phyloP scores from a whole-genome alignment of 2,329 filamentous ascomycete species.

The Monilinia polystroma region DNA sequence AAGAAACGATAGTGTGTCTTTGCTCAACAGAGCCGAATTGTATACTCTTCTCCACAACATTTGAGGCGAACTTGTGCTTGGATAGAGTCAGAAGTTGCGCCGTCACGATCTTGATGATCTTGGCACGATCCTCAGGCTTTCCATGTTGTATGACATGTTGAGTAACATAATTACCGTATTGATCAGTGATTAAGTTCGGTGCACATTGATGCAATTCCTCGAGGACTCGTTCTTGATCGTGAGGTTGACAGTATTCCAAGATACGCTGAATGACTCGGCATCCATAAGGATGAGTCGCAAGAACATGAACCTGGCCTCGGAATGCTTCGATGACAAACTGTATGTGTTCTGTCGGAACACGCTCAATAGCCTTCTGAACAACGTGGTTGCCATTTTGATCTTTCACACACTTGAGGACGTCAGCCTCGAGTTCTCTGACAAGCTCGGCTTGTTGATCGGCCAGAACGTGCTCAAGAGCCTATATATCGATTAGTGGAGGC shows the following conservation, averaged over 20 bases:
- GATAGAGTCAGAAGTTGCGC: slow-evolving; percentile 71
- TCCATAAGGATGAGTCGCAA: slow-evolving; percentile 79
- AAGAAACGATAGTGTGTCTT: slow-evolving; percentile 64
- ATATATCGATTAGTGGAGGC: slow-evolving; percentile 28
- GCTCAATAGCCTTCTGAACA: slow-evolving; percentile 87
- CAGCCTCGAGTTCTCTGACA: slow-evolving; percentile 75
- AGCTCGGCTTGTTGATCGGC: slow-evolving; percentile 87
- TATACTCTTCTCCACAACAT: slow-evolving; percentile 94
- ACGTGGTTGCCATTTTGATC: slow-evolving; percentile 96
- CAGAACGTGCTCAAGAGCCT: slow-evolving; percentile 86
- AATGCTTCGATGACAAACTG: slow-evolving; percentile 83
- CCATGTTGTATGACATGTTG: slow-evolving; percentile 88
- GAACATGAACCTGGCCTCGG: slow-evolving; percentile 67
- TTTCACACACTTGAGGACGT: slow-evolving; percentile 75
- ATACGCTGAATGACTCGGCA: slow-evolving; percentile 93
- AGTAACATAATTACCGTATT: slow-evolving; percentile 94
- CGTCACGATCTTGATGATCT: slow-evolving; percentile 72
- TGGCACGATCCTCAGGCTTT: slow-evolving; percentile 66
- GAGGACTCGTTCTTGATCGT: slow-evolving; percentile 70
- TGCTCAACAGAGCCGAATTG: slow-evolving; percentile 68
- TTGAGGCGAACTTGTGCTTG: slow-evolving; percentile 95
- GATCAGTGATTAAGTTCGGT: slow-evolving; percentile 72
- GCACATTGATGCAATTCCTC: slow-evolving; percentile 75
- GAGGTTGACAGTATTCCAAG: slow-evolving; percentile 75
- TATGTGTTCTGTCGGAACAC: slow-evolving; percentile 74